Evolutionary conservation across 306 rosid species (phyloP).

Genomic region (Phaseolus lunatus): DNA sequence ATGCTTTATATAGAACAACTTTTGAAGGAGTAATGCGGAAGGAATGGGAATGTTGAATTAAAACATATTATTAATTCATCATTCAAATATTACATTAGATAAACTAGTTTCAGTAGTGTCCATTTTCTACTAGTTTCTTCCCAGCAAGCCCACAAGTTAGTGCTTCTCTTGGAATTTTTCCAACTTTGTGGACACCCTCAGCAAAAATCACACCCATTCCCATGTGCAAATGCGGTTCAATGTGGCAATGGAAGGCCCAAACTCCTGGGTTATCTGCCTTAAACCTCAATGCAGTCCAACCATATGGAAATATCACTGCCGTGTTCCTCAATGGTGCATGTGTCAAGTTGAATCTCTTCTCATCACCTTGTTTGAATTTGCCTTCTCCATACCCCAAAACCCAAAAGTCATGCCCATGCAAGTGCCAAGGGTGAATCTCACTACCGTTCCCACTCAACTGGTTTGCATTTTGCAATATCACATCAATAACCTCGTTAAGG

Average conservation of each 20-base stretch:
- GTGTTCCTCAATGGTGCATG: slow-evolving; percentile 79
- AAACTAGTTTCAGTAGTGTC: slow-evolving; percentile 23
- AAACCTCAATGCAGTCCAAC: slow-evolving; percentile 85
- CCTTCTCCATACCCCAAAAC: slow-evolving; percentile 89
- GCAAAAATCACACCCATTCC: slow-evolving; percentile 91
- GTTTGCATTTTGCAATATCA: slow-evolving; percentile 80
- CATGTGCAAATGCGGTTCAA: slow-evolving; percentile 92
- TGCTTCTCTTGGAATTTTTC: slow-evolving; percentile 53
- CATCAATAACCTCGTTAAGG: slow-evolving; percentile 55
- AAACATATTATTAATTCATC: too few relatives aligned
- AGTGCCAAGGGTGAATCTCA: slow-evolving; percentile 93
- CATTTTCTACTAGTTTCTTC: not conserved
- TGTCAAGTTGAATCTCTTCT: slow-evolving; percentile 60
- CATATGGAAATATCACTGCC: slow-evolving; percentile 71
- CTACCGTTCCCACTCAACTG: slow-evolving; percentile 50
- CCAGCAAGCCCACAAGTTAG: slow-evolving; percentile 66
- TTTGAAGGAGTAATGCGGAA: too few relatives aligned
- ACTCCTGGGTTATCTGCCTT: slow-evolving; percentile 87
- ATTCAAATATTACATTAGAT: too few relatives aligned
- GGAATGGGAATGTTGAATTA: too few relatives aligned
- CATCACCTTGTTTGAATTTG: slow-evolving; percentile 55
- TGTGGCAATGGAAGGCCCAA: slow-evolving; percentile 95
- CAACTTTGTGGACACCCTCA: slow-evolving; percentile 54
- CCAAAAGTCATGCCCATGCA: slow-evolving; percentile 96
- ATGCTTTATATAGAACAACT: too few relatives aligned